Evolutionary conservation across 73 alveolate species (phyloP).

Genomic region (Chromera velia): DNA sequence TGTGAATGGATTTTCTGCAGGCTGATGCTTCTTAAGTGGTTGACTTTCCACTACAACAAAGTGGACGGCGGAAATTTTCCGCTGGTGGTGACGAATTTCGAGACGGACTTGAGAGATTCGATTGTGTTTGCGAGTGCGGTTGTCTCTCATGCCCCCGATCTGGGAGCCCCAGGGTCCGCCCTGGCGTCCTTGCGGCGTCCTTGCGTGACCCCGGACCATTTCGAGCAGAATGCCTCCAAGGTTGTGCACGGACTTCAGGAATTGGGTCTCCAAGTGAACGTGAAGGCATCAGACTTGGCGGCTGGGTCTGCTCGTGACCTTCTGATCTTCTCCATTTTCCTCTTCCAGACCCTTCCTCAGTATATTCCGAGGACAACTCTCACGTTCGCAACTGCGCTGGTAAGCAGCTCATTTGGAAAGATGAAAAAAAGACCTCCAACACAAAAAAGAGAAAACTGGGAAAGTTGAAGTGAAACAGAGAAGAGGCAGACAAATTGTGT

Average conservation of each 20-base stretch:
- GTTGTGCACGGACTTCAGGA: constrained; percentile 46
- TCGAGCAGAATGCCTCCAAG: constrained; percentile 20
- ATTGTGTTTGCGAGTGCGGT: constrained; percentile 59
- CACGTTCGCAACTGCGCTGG: constrained; percentile 79
- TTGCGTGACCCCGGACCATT: constrained; percentile 30
- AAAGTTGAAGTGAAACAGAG: background rate
- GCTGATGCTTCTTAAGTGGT: constrained; percentile 87
- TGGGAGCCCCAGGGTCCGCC: constrained; percentile 43
- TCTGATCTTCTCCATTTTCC: constrained; percentile 73
- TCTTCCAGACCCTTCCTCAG: constrained; percentile 83
- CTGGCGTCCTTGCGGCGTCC: constrained; percentile 21
- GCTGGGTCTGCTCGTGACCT: constrained; percentile 78
- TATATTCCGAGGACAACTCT: constrained; percentile 83
- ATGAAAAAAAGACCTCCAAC: background rate
- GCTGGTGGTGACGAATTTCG: constrained; percentile 37
- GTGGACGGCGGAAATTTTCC: constrained; percentile 52
- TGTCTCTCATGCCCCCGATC: constrained; percentile 57
- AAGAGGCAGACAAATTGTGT: too few species aligned
- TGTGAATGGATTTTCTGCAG: too few species aligned
- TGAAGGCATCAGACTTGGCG: constrained; percentile 52
- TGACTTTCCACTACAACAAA: constrained; percentile 61
- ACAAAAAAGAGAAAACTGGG: background rate
- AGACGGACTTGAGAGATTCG: constrained; percentile 58
- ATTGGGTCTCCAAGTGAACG: constrained; percentile 53
- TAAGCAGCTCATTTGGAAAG: constrained; percentile 49